These are phyloP conservation scores for Colletotrichum coccodes DNA, from an alignment of 2,329 filamentous ascomycete species.

Conservation along the genomic window DNA sequence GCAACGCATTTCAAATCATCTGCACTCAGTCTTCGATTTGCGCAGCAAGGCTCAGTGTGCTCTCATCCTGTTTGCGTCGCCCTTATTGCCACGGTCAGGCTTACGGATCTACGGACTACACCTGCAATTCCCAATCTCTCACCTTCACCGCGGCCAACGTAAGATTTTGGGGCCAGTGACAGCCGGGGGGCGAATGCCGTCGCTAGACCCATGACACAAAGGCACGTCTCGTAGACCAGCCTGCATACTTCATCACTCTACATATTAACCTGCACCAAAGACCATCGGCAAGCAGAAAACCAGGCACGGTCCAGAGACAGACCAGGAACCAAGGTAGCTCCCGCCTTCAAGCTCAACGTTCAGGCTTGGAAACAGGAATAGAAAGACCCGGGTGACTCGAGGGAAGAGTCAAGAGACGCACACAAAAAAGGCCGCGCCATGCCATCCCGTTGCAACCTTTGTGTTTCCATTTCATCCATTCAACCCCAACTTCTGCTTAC, in stretches of 20 bases:
- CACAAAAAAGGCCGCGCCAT: neutral
- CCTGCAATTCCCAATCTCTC: neutral
- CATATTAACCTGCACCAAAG: neutral
- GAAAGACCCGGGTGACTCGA: constrained; percentile 15
- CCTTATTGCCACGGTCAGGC: neutral
- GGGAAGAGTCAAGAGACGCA: neutral
- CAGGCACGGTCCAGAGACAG: neutral
- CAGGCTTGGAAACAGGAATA: neutral
- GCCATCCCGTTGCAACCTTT: constrained; percentile 30
- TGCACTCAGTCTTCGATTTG: neutral
- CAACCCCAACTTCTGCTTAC: constrained; percentile 45
- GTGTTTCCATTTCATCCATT: constrained; percentile 5
- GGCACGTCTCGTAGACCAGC: constrained; percentile 5
- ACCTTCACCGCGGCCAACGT: constrained; percentile 14
- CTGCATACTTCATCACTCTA: constrained; percentile 3
- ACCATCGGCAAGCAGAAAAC: neutral
- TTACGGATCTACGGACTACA: constrained; percentile 1
- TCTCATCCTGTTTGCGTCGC: neutral
- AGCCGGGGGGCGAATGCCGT: neutral
- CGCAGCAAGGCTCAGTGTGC: neutral
- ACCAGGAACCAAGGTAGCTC: neutral
- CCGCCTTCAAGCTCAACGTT: neutral
- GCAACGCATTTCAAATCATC: neutral
- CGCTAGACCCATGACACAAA: neutral
- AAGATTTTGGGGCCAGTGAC: constrained; percentile 29